phyloP scores from a whole-genome alignment of 2,329 filamentous ascomycete species.

The Paecilomyces fulvus region DNA sequence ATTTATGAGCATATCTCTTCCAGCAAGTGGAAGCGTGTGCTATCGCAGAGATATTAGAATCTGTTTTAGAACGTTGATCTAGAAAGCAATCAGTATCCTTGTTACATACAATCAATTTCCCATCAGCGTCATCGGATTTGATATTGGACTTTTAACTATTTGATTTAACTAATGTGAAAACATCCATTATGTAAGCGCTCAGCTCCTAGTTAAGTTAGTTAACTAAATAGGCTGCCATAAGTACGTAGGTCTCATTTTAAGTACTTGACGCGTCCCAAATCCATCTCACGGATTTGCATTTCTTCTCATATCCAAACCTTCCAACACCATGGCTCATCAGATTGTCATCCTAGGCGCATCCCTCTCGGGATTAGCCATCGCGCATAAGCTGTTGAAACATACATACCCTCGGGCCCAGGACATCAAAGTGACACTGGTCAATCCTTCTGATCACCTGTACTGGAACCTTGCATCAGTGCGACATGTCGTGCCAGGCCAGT shows the following conservation, averaged over 20 bases:
- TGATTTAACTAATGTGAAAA: too few relatives aligned
- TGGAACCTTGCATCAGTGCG: conserved; percentile 5
- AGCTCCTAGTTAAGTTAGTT: too few relatives aligned
- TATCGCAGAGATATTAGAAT: background rate
- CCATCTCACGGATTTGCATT: background rate
- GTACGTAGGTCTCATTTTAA: too few relatives aligned
- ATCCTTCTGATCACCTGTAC: conserved; percentile 4
- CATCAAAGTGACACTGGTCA: conserved; percentile 3
- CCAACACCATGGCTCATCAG: background rate
- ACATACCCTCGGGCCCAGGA: background rate
- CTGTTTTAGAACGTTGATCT: background rate
- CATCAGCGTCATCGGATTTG: background rate
- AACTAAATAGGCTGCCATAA: too few relatives aligned
- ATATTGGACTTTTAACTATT: background rate
- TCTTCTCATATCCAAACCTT: background rate
- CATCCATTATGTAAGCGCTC: too few relatives aligned
- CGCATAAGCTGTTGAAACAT: conserved; percentile 5
- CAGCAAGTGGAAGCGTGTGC: background rate
- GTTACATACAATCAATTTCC: background rate
- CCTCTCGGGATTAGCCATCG: conserved; percentile 1
- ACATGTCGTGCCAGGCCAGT: conserved; percentile 1
- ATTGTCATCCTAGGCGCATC: conserved; percentile 6
- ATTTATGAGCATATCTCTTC: conserved; percentile 10
- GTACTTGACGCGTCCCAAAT: background rate
- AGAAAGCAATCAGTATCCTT: background rate